phyloP scores from a whole-genome alignment of 306 rosid genomes.

The Sechiopsis laciniata region DNA sequence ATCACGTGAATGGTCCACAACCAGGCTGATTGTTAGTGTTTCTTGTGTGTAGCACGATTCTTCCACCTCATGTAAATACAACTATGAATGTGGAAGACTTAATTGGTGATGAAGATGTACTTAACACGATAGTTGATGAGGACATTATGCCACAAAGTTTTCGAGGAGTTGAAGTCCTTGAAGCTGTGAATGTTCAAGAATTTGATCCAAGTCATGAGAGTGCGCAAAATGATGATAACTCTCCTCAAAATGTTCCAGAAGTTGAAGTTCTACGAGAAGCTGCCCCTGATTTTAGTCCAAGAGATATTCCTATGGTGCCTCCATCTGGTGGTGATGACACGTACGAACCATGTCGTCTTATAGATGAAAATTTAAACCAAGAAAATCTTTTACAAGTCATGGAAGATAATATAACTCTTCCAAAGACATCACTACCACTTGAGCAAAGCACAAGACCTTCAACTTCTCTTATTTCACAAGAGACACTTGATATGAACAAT shows the following conservation, averaged over 20 bases:
- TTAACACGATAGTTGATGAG: conserved; percentile 4
- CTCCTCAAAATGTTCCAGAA: conserved; percentile 30
- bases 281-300: conserved; percentile 28
- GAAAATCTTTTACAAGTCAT: conserved; percentile 27
- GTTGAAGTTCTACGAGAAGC: conserved; percentile 38
- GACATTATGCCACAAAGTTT: conserved; percentile 20
- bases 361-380: conserved; percentile 31
- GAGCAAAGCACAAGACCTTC: conserved; percentile 33
- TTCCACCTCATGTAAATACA: conserved; percentile 26
- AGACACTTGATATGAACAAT: conserved; percentile 27
- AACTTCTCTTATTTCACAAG: conserved; percentile 43
- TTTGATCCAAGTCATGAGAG: conserved; percentile 21
- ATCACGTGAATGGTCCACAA: conserved; percentile 4
- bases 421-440: conserved; percentile 25
- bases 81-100: conserved; percentile 23
- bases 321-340: conserved; percentile 21
- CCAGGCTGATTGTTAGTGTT: neutral
- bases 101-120: conserved; percentile 31
- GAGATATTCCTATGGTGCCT: conserved; percentile 23
- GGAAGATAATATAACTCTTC: conserved; percentile 30
- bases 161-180: conserved; percentile 20
- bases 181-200: conserved; percentile 13
- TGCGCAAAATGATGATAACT: conserved; percentile 1
- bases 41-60: conserved; percentile 34
- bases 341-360: conserved; percentile 24